Percentiles rank a stretch among this genome's conserved stretches.
Conservation (phyloP, 768 basidiomycete species). For the Russula sp. region DNA sequence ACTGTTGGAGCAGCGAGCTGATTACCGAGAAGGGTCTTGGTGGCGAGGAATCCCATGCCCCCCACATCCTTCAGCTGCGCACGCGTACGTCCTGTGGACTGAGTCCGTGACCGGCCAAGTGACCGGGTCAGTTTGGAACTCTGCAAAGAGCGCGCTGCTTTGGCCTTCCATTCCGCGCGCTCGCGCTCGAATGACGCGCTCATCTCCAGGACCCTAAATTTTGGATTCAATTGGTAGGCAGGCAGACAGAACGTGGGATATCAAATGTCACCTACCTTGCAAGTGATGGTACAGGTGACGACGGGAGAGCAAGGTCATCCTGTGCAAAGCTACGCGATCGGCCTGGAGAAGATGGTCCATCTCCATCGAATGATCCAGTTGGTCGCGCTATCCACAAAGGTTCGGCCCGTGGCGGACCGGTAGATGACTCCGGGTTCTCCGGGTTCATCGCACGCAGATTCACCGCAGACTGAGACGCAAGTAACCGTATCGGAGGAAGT, state of each 20-base stretch:
- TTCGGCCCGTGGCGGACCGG: slow-evolving; percentile 20
- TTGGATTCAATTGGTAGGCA: neutral
- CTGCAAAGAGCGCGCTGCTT: slow-evolving; percentile 57
- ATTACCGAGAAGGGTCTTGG: slow-evolving; percentile 59
- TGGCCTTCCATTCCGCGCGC: slow-evolving; percentile 58
- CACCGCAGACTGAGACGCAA: slow-evolving; percentile 6
- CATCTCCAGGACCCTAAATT: slow-evolving; percentile 58
- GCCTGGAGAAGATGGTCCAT: slow-evolving; percentile 3
- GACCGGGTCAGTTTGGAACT: slow-evolving; percentile 54
- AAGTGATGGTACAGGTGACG: slow-evolving; percentile 55
- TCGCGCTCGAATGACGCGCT: slow-evolving; percentile 54
- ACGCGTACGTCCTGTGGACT: slow-evolving; percentile 41
- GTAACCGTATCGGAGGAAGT: neutral
- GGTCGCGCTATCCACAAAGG: slow-evolving; percentile 9
- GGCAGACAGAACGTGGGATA: neutral
- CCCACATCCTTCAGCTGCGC: slow-evolving; percentile 29
- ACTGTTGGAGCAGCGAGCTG: slow-evolving; percentile 49
- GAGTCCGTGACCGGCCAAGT: slow-evolving; percentile 57
- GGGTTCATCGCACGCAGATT: slow-evolving; percentile 1
- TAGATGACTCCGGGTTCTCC: slow-evolving; percentile 2
- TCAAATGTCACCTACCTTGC: slow-evolving; percentile 32
- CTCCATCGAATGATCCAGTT: neutral
- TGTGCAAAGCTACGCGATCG: slow-evolving; percentile 56
- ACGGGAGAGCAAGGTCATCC: slow-evolving; percentile 54
- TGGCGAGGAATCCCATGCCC: slow-evolving; percentile 54